Evolutionary conservation across 2,329 filamentous ascomycete species (phyloP).

Genomic region (Alternaria ventricosa): DNA sequence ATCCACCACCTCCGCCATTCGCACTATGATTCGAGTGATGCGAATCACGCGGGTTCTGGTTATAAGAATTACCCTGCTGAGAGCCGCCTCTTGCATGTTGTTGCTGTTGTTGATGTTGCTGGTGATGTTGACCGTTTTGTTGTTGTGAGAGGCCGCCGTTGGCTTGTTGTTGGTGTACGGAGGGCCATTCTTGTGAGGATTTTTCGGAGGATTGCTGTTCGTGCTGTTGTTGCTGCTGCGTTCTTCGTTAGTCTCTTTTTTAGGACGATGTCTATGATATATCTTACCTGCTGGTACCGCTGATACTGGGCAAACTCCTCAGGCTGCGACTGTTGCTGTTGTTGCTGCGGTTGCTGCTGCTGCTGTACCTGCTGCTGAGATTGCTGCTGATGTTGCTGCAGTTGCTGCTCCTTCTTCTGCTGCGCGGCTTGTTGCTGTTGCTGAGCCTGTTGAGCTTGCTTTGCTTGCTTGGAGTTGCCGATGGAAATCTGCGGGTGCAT

Average conservation of each 20-base stretch:
- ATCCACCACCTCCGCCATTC: conserved; percentile 32
- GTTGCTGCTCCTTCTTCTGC: conserved; percentile 53
- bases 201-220: conserved; percentile 26
- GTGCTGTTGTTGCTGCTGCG: conserved; percentile 26
- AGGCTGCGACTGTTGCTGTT: conserved; percentile 43
- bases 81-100: conserved; percentile 7
- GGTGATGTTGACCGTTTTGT: conserved; percentile 21
- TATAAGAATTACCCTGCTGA: conserved; percentile 21
- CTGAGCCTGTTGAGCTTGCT: conserved; percentile 64
- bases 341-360: conserved; percentile 38
- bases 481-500: conserved; percentile 97
- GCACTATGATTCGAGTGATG: conserved; percentile 42
- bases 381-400: conserved; percentile 40
- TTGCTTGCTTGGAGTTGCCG: conserved; percentile 77
- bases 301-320: conserved; percentile 52
- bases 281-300: conserved; percentile 45
- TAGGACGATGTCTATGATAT: too few relatives aligned
- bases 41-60: conserved; percentile 38
- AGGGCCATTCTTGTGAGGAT: conserved; percentile 29
- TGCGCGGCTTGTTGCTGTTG: conserved; percentile 54
- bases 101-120: neutral
- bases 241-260: neutral
- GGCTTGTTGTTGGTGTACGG: conserved; percentile 22
- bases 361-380: conserved; percentile 48
- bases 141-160: conserved; percentile 8